Conservation (phyloP, 1,139 yeast genomes). For the Pichia sp. region DNA sequence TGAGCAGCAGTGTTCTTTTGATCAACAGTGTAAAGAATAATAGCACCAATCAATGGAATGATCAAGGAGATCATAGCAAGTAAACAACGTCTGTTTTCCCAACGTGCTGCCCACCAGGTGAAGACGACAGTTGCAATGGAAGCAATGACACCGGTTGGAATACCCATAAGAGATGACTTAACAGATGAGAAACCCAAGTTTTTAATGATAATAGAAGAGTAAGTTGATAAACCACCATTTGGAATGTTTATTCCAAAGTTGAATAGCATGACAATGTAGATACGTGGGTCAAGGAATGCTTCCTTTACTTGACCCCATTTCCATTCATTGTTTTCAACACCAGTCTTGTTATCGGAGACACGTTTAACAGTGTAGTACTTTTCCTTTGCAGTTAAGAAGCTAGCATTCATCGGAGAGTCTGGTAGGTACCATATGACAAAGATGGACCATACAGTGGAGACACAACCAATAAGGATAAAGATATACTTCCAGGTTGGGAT, state of each 20-base stretch:
- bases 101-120: constrained; percentile 4
- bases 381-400: constrained; percentile 33
- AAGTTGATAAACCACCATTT: constrained; percentile 30
- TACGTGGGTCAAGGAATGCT: constrained; percentile 19
- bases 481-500: constrained; percentile 32
- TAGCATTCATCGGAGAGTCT: constrained; percentile 47
- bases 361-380: constrained; percentile 31
- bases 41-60: constrained; percentile 6
- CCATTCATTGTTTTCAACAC: constrained; percentile 30
- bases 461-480: constrained; percentile 28
- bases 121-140: constrained; percentile 24
- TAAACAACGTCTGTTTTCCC: constrained; percentile 29
- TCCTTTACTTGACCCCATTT: constrained; percentile 21
- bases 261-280: constrained; percentile 16
- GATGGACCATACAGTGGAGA: constrained; percentile 21
- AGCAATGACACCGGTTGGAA: constrained; percentile 31
- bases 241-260: constrained; percentile 29
- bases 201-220: constrained; percentile 33
- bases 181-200: constrained; percentile 38
- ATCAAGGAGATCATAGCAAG: constrained; percentile 14
- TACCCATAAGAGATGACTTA: constrained; percentile 37
- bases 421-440: constrained; percentile 27
- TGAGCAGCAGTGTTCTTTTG: constrained; percentile 2
- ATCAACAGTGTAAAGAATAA: not conserved
- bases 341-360: constrained; percentile 31